These are phyloP conservation scores for Neurospora sp. DNA, from an alignment of 495 filamentous ascomycete species.

Conservation along the genomic window DNA sequence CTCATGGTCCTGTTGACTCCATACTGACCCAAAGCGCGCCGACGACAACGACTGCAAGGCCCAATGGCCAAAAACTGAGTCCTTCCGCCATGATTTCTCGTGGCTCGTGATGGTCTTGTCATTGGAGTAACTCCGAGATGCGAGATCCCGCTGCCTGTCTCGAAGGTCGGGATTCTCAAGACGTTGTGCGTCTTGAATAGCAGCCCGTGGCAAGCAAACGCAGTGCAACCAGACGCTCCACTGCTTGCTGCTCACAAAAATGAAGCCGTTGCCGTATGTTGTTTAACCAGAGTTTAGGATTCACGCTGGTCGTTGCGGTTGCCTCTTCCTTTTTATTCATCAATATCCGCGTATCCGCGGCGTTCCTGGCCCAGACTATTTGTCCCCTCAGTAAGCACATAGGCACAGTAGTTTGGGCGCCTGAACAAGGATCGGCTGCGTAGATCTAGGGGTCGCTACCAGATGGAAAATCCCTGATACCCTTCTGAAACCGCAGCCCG, in stretches of 20 bases:
- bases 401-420: background rate
- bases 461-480: background rate
- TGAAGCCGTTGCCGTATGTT: background rate
- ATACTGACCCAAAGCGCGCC: slow-evolving; percentile 33
- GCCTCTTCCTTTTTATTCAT: background rate
- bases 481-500: background rate
- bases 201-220: background rate
- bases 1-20: slow-evolving; percentile 44
- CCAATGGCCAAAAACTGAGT: background rate
- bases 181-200: background rate
- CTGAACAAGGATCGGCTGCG: background rate
- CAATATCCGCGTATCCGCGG: background rate
- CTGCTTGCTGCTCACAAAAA: background rate
- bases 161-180: background rate
- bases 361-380: background rate
- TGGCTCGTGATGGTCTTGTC: background rate
- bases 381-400: background rate
- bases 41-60: slow-evolving; percentile 13
- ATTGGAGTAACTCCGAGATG: background rate
- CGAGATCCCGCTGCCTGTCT: background rate
- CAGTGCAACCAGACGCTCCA: background rate
- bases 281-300: background rate
- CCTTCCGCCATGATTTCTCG: background rate
- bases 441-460: background rate
- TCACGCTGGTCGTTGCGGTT: background rate